phyloP scores from a whole-genome alignment of 2,329 filamentous ascomycete species.

The Aspergillus jensenii region DNA sequence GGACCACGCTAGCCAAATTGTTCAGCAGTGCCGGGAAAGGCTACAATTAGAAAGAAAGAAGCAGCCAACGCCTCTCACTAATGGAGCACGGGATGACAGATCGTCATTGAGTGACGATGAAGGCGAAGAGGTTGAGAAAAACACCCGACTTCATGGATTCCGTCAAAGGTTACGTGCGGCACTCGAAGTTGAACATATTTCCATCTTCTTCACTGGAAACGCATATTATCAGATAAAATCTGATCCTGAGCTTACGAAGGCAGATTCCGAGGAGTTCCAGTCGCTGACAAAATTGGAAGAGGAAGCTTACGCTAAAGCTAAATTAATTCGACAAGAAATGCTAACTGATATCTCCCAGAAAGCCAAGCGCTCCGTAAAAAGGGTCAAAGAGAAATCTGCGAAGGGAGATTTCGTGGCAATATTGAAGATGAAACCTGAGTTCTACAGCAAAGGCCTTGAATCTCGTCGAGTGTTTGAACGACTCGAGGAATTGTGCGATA shows the following conservation, averaged over 20 bases:
- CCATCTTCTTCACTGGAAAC: constrained; percentile 81
- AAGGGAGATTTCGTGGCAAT: constrained; percentile 62
- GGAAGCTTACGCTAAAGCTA: constrained; percentile 74
- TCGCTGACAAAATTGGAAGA: constrained; percentile 69
- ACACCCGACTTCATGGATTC: constrained; percentile 54
- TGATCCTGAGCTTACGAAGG: constrained; percentile 61
- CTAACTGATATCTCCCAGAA: constrained; percentile 60
- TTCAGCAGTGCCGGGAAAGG: constrained; percentile 65
- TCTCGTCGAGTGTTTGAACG: constrained; percentile 65
- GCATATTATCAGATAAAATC: constrained; percentile 80
- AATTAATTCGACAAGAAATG: constrained; percentile 74
- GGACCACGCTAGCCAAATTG: constrained; percentile 46
- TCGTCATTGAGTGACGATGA: constrained; percentile 34
- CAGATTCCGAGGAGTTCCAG: constrained; percentile 67
- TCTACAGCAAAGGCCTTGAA: constrained; percentile 68
- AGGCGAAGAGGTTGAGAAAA: constrained; percentile 40
- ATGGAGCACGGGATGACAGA: constrained; percentile 18
- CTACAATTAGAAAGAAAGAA: constrained; percentile 50
- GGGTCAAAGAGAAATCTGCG: constrained; percentile 55
- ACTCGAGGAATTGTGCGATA: constrained; percentile 63
- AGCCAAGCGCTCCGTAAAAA: constrained; percentile 64
- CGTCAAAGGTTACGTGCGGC: constrained; percentile 69
- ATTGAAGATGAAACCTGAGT: constrained; percentile 56
- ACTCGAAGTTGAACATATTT: constrained; percentile 78
- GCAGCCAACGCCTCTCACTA: constrained; percentile 22